Evolutionary conservation across 2,329 filamentous ascomycete genomes (phyloP).

Genomic region (Aureobasidium mangrovei): DNA sequence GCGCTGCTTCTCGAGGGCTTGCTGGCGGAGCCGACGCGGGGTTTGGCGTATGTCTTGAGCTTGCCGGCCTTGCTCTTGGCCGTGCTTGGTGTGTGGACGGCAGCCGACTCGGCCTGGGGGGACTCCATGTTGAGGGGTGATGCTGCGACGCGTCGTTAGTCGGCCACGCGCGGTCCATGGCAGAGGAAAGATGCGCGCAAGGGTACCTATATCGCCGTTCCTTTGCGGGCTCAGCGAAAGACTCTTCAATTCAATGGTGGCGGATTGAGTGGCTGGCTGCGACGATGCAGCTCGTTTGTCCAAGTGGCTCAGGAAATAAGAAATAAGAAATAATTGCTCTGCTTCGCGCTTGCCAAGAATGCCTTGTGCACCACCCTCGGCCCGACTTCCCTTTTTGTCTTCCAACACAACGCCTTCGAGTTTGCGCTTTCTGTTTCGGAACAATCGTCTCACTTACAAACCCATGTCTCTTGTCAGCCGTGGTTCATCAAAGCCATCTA

Average conservation of each 20-base stretch:
- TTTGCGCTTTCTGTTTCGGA: neutral
- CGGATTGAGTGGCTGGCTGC: neutral
- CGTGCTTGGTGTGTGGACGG: neutral
- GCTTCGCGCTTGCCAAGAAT: neutral
- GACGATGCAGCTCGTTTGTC: conserved; percentile 6
- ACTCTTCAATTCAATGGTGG: neutral
- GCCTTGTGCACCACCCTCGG: conserved; percentile 3
- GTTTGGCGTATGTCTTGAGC: conserved; percentile 11
- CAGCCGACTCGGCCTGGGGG: neutral
- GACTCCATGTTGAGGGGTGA: neutral
- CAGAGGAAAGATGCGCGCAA: neutral
- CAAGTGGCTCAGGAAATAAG: neutral
- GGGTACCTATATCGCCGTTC: neutral
- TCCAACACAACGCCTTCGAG: neutral
- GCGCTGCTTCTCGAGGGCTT: conserved; percentile 6
- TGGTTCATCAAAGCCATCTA: neutral
- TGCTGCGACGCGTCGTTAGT: conserved; percentile 11
- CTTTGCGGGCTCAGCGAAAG: neutral
- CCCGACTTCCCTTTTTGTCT: neutral
- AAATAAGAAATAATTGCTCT: conserved; percentile 3
- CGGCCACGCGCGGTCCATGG: neutral
- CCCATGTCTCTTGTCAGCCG: neutral
- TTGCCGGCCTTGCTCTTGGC: conserved; percentile 9
- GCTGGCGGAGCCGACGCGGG: conserved; percentile 4
- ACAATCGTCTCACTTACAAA: neutral